phyloP scores from a whole-genome alignment of 371 early-diverging fungal species.

The Fennellomyces sp. region DNA sequence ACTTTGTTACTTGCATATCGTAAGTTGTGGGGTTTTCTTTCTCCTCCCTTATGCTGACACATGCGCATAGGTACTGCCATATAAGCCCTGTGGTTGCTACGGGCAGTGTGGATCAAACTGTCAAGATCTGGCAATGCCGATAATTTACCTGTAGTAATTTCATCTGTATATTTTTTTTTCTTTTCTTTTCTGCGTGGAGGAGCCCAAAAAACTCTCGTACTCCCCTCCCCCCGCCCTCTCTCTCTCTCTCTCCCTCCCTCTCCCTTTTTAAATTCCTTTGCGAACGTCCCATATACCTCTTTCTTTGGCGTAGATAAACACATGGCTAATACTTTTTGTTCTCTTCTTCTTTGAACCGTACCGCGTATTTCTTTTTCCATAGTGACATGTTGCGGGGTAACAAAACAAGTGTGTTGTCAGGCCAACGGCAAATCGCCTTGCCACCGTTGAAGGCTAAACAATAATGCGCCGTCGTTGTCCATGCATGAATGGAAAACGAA shows the following conservation, averaged over 20 bases:
- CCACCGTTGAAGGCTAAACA: too few relatives aligned
- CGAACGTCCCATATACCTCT: constrained; percentile 6
- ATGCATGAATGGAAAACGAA: too few relatives aligned
- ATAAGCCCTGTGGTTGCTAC: constrained; percentile 77
- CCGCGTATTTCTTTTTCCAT: background rate
- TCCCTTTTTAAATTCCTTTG: background rate
- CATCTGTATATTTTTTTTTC: constrained; percentile 4
- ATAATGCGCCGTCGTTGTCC: too few relatives aligned
- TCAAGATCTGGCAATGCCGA: constrained; percentile 73
- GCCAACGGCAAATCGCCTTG: too few relatives aligned
- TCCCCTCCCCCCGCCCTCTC: background rate
- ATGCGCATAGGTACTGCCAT: constrained; percentile 34
- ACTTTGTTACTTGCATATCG: constrained; percentile 90
- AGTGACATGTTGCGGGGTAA: too few relatives aligned
- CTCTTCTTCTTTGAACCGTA: background rate
- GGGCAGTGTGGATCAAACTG: constrained; percentile 81
- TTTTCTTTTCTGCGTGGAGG: background rate
- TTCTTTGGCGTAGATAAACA: background rate
- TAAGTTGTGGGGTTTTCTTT: constrained; percentile 45
- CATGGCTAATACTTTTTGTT: background rate
- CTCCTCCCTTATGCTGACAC: background rate
- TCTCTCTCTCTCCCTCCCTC: background rate
- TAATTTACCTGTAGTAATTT: constrained; percentile 16
- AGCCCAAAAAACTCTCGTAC: background rate
- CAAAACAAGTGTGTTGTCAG: too few relatives aligned